Base-by-base conservation (phyloP, 176 grass and related monocot species). In the Saccharum officinarum region DNA sequence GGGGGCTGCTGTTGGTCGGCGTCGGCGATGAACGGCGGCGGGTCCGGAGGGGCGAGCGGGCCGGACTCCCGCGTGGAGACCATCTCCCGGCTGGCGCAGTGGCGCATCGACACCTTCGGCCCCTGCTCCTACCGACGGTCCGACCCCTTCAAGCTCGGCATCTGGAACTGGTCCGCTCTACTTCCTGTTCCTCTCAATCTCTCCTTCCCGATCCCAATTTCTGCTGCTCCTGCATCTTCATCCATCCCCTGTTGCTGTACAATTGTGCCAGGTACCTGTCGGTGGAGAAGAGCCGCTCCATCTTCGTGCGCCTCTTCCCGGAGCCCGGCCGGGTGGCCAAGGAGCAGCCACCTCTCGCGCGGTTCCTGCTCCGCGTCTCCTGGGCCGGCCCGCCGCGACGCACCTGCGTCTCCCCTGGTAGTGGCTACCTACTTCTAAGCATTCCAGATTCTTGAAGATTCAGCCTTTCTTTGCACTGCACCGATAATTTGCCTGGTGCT, bases 101-200 rank as follows among this genome's bases (percentile, higher is more conserved):
- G 97, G 97, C 83, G 92, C 81, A 86, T 99, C 66, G 97, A 99
- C 28, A 91, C 73, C 88, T 94, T 96, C 61, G 97, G 97, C 4
- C 97, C 90, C 54, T 92, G 88, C 80, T 92, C 97, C 39, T 94
- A 94, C 87, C 93, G 97, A 37, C 97, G 97, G 42, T 94, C 97
- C 20, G 93, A 99, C 52, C 71, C 93, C 44, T 96, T 99, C 90
- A 96, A 80, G 86, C 84, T 99, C 38, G 97, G 97, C 86, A 89
- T 96, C 85, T 96, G 97, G 97, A 99, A 92, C 86, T 99, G 97
- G 93, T 97, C 17, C 1, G 7, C 8, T 40, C 15, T 8, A 3
- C 14, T 10, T 14, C 26, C 18, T 41, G 1, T 36, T 38, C 15
- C 67, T 18, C 16, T 17, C 7, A 4, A 18, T 67, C 30, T 15